Evolutionary conservation across 441 rosid genomes (phyloP).

Genomic region (Bruguiera hainesii): DNA sequence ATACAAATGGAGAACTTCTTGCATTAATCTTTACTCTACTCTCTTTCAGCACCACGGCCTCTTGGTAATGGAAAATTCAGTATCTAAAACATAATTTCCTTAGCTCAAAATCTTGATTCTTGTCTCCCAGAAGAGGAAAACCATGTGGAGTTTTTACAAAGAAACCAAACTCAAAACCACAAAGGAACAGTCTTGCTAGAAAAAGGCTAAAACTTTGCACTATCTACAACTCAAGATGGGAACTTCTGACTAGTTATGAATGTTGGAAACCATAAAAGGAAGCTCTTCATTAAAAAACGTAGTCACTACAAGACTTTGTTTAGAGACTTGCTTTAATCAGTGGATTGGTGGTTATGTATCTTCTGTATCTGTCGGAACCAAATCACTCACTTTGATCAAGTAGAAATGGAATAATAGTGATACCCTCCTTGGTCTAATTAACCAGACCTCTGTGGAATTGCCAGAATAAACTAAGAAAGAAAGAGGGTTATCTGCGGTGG

Average conservation of each 20-base stretch:
- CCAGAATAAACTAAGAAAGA: background rate
- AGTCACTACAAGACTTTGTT: background rate
- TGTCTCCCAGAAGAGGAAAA: constrained; percentile 13
- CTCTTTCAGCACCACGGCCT: constrained; percentile 9
- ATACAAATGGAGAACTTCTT: background rate
- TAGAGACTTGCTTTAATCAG: constrained; percentile 1
- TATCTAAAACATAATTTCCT: constrained; percentile 9
- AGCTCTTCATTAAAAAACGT: no score
- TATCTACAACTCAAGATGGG: constrained; percentile 8
- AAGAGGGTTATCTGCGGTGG: background rate
- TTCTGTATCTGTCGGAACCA: constrained; percentile 15
- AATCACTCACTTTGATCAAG: constrained; percentile 20
- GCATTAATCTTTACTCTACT: background rate
- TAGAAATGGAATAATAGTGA: background rate
- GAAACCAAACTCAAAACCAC: constrained; percentile 9
- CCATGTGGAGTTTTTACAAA: constrained; percentile 5
- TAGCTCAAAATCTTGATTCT: constrained; percentile 5
- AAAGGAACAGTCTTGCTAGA: background rate
- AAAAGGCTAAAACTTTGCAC: constrained; percentile 10
- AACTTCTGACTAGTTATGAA: constrained; percentile 8
- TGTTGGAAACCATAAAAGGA: constrained; percentile 1
- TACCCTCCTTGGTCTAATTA: background rate
- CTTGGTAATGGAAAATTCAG: constrained; percentile 16
- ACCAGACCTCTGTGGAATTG: no score
- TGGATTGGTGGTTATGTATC: constrained; percentile 4